Evolutionary conservation across 306 rosid genomes (phyloP), one percentile per base, ranked within the genome.

Genomic region (Albizia julibrissin): DNA sequence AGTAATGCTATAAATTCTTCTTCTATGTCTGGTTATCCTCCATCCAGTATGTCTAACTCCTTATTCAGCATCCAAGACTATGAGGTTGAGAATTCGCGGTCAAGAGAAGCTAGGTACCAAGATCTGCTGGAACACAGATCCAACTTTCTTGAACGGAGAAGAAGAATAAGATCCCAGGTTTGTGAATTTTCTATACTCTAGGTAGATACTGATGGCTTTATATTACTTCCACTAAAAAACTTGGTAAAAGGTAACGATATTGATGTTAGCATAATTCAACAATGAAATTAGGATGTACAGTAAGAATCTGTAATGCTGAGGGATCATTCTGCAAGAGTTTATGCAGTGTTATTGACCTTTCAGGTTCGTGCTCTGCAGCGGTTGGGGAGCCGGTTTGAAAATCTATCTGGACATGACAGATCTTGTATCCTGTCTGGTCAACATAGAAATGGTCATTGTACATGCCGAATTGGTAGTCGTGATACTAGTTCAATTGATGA

Each of bases 311-410:
- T 15, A 33, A 22, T 26, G 34, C 66, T 46, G 22, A 12, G 0
- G 50, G 67, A 12, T 73, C 34, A 49, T 66, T 78, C 46, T 74
- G 50, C 56, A 6, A n/a, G 74, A 44, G 43, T 6, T 31, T 16
- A 62, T n/a, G 61, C 15, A 46, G 27, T 58, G 54, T 69, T 82
- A 78, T 79, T 83, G 44, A 78, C 72, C 66, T 2, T 85, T 72
- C 89, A 95, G 99, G 99, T 93, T 78, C 99, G 99, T 74, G 99
- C 99, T 82, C 98, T 95, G 82, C 99, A 93, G 87, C 86, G 99
- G 71, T 79, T 93, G 92, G 98, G 99, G 44, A 91, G 97, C 89
- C 96, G 97, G 47, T 95, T 92, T 73, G 99, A 93, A 83, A 93
- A 95, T 82, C 80, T 93, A 77, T 90, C 98, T 74, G 98, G 98